Base-by-base conservation (phyloP, 495 filamentous ascomycete genomes). In the Pseudoneurospora amorphoporcata region DNA sequence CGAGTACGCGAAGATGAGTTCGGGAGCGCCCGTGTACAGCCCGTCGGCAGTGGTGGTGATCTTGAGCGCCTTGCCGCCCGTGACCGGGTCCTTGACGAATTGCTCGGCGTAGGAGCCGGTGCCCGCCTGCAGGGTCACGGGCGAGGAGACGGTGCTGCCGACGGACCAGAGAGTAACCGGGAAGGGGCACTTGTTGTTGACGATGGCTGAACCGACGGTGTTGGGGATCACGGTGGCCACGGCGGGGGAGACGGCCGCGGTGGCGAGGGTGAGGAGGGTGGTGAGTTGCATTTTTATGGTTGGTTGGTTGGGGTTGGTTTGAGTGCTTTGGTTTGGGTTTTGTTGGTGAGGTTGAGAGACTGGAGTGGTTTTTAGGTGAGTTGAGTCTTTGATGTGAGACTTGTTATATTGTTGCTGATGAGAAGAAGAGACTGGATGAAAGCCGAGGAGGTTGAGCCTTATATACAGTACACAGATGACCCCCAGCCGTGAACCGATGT, bases 161-260 rank as follows among this genome's bases (percentile, higher is more conserved):
- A 90, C 88, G 14, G 86, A 87, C 87, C 87, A 89, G 71, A 88
- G 76, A 74, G 88, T 86, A 58, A 88, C 82, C 37, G 82, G 73
- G 70, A 68, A 40, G 71, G 70, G 16, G 81, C 86, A 89, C 69
- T 83, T 83, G 80, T 90, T 90, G 71, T 80, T 72, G 10, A 90
- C 86, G 69, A 82, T 70, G 69, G 88, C 88, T 68, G 80, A 79
- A 76, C 87, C 87, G 65, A 86, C 77, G 58, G 88, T 86, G 58
- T 74, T 8, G 43, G 53, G 53, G 3, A 35, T 8, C 2, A 17
- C 6, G 29, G 29, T 3, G 23, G 5, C 6, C 12, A 61, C 29
- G 53, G 29, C 29, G 2, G 53, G 23, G 16, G 16, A 14, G 19
- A 53, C 14, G 38, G 78, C 72, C 17, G 68, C 39, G 71, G 73